Base-by-base conservation (phyloP, 2,329 filamentous ascomycete species). In the Colletotrichum sp. region DNA sequence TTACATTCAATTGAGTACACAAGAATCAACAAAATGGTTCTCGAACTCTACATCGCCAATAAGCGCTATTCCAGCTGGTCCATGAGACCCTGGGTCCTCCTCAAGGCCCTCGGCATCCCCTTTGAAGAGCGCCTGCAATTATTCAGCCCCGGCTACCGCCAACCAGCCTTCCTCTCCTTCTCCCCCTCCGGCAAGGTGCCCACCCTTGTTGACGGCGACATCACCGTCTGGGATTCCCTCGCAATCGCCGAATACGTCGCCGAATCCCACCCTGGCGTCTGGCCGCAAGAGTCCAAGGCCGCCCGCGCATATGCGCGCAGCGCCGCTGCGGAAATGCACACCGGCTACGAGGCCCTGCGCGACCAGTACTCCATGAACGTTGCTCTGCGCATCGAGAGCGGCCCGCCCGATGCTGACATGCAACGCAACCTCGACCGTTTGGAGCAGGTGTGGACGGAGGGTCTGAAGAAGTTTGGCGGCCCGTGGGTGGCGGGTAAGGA, bases 1-100 rank as follows among this genome's bases (percentile, higher is more conserved):
- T 30, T 12, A 13, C 1, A 30, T 8, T 24, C 26, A 63, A 36
- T 13, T 63, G 24, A 9, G 2, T 34, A 34, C 32, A 34, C 32
- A 34, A 34, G 12, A 34, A 34, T 34, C 32, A 34, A 61, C 72
- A 76, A 36, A 58, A 87, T 86, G 85, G 76, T 80, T 57, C 85
- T 84, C 78, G 80, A 82, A 16, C 85, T 88, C 71, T 85, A 83
- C 79, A 86, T 88, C 77, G 85, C 82, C 32, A 86, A 86, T 79
- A 87, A 87, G 69, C 86, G 86, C 76, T 87, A 87, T 80, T 86
- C 85, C 3, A 87, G 85, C 24, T 88, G 86, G 86, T 87, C 86
- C 65, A 84, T 88, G 82, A 83, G 86, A 48, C 84, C 85, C 4
- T 87, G 86, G 86, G 83, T 89, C 10, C 82, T 89, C 30, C 81